phyloP scores from a whole-genome alignment of 208 protist species.

The Zelonia costaricensis region DNA sequence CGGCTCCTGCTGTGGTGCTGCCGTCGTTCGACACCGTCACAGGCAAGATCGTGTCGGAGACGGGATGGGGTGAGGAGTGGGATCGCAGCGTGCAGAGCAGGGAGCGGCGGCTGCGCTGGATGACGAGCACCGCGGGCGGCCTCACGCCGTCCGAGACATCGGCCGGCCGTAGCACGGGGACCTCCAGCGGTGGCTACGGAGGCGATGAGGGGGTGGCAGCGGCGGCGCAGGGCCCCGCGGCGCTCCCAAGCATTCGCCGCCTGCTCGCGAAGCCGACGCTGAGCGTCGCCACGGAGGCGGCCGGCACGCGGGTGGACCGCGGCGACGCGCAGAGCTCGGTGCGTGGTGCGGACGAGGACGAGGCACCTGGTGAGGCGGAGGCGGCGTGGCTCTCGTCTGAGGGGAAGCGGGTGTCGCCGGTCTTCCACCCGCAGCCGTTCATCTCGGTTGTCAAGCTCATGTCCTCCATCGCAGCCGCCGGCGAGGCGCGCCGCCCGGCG shows the following conservation, averaged over 20 bases:
- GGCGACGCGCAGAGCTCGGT: background rate
- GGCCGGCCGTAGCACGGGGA: background rate
- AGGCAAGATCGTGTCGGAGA: slow-evolving; percentile 16
- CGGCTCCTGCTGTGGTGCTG: slow-evolving; percentile 9
- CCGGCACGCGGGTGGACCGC: background rate
- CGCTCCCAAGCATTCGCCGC: slow-evolving; percentile 25
- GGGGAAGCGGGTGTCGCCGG: slow-evolving; percentile 14
- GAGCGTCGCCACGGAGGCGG: background rate
- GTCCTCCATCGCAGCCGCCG: background rate
- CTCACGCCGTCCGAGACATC: too few relatives aligned
- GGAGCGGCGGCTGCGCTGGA: slow-evolving; percentile 23
- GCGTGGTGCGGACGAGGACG: background rate
- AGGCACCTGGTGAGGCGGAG: background rate
- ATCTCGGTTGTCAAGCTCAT: slow-evolving; percentile 27
- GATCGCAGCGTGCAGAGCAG: slow-evolving; percentile 8
- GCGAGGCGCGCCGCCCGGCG: too few relatives aligned
- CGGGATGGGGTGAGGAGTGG: slow-evolving; percentile 6
- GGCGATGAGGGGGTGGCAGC: background rate
- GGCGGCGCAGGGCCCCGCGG: background rate
- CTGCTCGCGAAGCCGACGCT: slow-evolving; percentile 22
- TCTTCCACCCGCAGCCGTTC: slow-evolving; percentile 24
- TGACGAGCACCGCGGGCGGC: slow-evolving; percentile 12
- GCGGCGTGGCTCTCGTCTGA: slow-evolving; percentile 20
- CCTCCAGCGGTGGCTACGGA: background rate
- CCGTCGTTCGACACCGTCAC: slow-evolving; percentile 22